Evolutionary conservation across 2,329 filamentous ascomycete species (phyloP), one percentile per base, ranked within the genome.

Genomic region (Claviceps maximensis): DNA sequence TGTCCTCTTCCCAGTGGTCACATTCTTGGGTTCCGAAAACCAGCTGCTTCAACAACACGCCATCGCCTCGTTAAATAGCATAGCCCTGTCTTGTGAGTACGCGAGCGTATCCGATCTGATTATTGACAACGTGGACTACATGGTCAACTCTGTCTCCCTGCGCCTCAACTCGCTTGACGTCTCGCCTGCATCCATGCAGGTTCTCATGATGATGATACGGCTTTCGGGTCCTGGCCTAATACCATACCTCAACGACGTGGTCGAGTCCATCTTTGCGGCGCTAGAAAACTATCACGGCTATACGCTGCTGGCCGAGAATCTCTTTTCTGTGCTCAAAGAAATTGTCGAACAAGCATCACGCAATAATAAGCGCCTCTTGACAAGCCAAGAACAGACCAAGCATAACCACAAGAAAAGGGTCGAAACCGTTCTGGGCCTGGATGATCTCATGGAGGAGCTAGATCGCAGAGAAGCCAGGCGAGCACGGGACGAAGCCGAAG

Each of bases 201-300:
- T 97, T 2, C 70, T 98, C 49, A 78, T 86, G 7, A 96, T 98
- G 90, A 94, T 97, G 87, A 83, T 97, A 55, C 83, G 80, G 27
- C 77, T 98, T 15, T 88, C 89, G 19, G 93, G 93, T 0, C 83
- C 89, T 1, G 77, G 76, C 8, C 67, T 98, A 23, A 75, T 98
- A 12, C 89, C 90, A 0, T 96, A 90, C 63, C 73, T 98, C 1
- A 91, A 97, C 62, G 93, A 98, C 63, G 80, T 95, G 1, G 83
- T 97, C 3, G 86, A 84, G 4, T 91, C 88, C 0, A 89, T 98
- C 41, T 97, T 98, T 65, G 86, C 87, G 0, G 89, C 90, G 0
- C 71, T 98, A n/a, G 89, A 96, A 59, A 87, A 89, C 61, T 98
- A 93, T 61, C 93, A 98, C 61, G 93, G 93, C 1, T 97, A 98